phyloP scores from a whole-genome alignment of 257 asterid species.

The Jacaranda copaia region DNA sequence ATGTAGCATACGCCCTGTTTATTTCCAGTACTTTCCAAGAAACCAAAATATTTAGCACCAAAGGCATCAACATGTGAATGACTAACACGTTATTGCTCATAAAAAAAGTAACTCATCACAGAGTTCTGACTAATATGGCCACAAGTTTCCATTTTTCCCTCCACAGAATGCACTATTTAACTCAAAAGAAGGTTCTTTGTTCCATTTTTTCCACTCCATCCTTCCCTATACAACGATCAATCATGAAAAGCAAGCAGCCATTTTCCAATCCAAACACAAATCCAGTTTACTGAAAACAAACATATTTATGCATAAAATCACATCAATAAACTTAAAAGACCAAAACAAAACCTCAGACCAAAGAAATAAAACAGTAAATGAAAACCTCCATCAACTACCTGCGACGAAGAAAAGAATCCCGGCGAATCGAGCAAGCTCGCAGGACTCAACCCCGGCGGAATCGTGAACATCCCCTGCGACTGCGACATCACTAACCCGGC shows the following conservation, averaged over 20 bases:
- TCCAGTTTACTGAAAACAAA: neutral
- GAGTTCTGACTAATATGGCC: neutral
- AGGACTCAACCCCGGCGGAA: conserved; percentile 84
- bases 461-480: conserved; percentile 54
- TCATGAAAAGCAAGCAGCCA: neutral
- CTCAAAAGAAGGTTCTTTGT: too few relatives aligned
- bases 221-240: neutral
- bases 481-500: conserved; percentile 60
- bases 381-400: conserved; percentile 46
- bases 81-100: neutral
- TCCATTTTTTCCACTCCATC: neutral
- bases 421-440: conserved; percentile 85
- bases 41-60: neutral
- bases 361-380: neutral
- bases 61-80: neutral
- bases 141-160: conserved; percentile 7
- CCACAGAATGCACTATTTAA: neutral
- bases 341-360: neutral
- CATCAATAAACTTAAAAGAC: conserved; percentile 2
- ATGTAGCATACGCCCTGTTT: neutral
- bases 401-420: conserved; percentile 55
- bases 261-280: neutral
- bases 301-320: neutral
- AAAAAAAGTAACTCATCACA: conserved; percentile 3
- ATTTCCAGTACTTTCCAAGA: conserved; percentile 3